Evolutionary conservation across 2,329 filamentous ascomycete species (phyloP).

Genomic region (Fonsecaea erecta): DNA sequence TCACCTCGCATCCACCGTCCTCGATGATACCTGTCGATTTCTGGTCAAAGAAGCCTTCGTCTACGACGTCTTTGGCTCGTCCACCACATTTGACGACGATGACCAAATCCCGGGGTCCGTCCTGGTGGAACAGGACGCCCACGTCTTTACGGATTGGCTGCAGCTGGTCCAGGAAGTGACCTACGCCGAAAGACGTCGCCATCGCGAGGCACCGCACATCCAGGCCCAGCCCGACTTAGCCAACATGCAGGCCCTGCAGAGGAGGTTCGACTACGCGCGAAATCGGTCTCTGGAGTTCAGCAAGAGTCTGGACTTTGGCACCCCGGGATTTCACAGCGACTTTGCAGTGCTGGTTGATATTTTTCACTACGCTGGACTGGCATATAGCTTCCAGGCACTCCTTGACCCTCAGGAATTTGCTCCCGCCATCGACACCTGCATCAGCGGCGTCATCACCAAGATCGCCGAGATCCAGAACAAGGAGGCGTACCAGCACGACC

Average conservation of each 20-base stretch:
- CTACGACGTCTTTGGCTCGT: conserved; percentile 38
- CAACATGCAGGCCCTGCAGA: conserved; percentile 13
- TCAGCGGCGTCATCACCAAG: conserved; percentile 8
- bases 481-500: conserved; percentile 36
- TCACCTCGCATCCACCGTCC: conserved; percentile 4
- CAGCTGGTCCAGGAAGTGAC: conserved; percentile 38
- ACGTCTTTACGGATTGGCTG: conserved; percentile 39
- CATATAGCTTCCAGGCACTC: conserved; percentile 39
- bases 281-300: conserved; percentile 29
- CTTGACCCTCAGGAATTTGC: conserved; percentile 19
- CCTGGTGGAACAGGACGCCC: conserved; percentile 28
- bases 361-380: conserved; percentile 39
- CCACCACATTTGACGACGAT: conserved; percentile 37
- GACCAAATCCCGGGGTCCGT: conserved; percentile 29
- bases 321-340: conserved; percentile 24
- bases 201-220: not conserved
- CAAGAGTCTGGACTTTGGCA: conserved; percentile 33
- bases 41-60: conserved; percentile 41
- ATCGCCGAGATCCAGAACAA: conserved; percentile 23
- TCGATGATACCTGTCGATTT: conserved; percentile 31
- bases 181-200: conserved; percentile 31
- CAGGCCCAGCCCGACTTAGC: not conserved
- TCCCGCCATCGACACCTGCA: conserved; percentile 9
- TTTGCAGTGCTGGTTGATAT: conserved; percentile 38
- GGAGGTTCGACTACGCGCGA: conserved; percentile 31